A percentile compares a stretch with the other conserved stretches of the same genome.
These are phyloP conservation scores for Ilex asprella DNA, from an alignment of 257 asterid species.

Conservation along the genomic window DNA sequence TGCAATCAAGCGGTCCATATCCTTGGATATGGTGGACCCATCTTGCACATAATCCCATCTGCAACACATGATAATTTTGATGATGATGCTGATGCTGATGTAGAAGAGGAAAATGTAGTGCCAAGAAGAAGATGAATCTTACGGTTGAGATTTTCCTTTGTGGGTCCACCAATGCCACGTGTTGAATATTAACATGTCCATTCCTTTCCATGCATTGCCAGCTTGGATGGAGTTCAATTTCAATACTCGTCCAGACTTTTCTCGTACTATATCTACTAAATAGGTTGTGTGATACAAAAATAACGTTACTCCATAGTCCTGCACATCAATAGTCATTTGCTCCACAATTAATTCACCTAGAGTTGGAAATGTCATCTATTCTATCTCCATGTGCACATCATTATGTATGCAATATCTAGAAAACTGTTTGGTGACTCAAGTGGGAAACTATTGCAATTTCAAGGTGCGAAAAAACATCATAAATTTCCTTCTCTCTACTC, in stretches of 20 bases:
- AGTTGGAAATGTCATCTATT: too few relatives aligned
- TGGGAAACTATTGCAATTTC: too few relatives aligned
- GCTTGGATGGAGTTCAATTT: constrained; percentile 49
- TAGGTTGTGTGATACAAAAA: constrained; percentile 52
- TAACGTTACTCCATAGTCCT: constrained; percentile 60
- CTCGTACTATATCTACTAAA: constrained; percentile 56
- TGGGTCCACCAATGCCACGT: constrained; percentile 96
- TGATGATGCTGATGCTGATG: too few relatives aligned
- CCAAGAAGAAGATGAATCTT: neutral
- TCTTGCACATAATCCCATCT: constrained; percentile 65
- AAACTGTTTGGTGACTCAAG: too few relatives aligned
- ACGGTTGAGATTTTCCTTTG: constrained; percentile 60
- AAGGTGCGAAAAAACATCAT: too few relatives aligned
- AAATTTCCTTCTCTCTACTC: too few relatives aligned
- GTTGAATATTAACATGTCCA: constrained; percentile 71
- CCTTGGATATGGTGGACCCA: constrained; percentile 37
- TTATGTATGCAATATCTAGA: too few relatives aligned
- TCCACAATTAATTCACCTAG: neutral
- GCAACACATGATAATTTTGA: constrained; percentile 6
- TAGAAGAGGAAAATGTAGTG: neutral
- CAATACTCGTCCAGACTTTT: constrained; percentile 51
- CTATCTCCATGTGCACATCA: too few relatives aligned
- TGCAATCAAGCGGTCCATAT: constrained; percentile 63
- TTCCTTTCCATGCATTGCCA: constrained; percentile 72
- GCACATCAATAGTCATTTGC: neutral